Base-by-base conservation (phyloP, 805 yeast genomes). In the Ogataea methanolica region DNA sequence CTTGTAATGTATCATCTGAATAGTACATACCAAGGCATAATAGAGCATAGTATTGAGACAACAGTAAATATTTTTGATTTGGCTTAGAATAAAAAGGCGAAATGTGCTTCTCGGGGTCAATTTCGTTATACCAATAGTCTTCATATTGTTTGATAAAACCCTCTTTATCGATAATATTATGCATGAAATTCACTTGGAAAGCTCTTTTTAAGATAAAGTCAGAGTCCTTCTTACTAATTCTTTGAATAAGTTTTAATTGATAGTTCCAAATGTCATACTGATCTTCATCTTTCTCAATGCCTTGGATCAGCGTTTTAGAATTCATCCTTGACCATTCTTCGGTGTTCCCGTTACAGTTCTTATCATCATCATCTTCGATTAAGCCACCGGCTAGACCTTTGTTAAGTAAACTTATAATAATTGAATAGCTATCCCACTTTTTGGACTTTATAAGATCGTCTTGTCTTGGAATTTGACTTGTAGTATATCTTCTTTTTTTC, bases 101-200 rank as follows among this genome's bases (percentile, higher is more conserved):
- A 7, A 68, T 39, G 47, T 68, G 71, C 33, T 58, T 59, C 15
- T 53, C 59, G 4, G 21, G 33, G 38, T 43, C 45, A 6, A 40
- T 21, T 1, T 50, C 49, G 43, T 58, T 52, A 4, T 41, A 38
- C 68, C 70, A 68, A 44, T 60, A 63, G 12, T 50, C 39, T 59
- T 76, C 59, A 77, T 85, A 71, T 76, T 87, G 63, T 82, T 79
- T 59, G 83, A 88, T 31, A 75, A 86, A 61, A 66, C 87, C 46
- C 73, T 83, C 44, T 73, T 82, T 15, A 65, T 79, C 49, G 75
- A 85, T 62, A 79, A 83, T 63, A 76, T 83, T 56, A 47, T 73
- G 59, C 15, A 64, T 46, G 39, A 59, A 56, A 7, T 41, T 47
- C 17, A 58, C 50, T 26, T 49, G 48, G 33, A 55, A 52, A 3